phyloP scores from a whole-genome alignment of 108 stramenopile species.

The Epithemia pelagica region DNA sequence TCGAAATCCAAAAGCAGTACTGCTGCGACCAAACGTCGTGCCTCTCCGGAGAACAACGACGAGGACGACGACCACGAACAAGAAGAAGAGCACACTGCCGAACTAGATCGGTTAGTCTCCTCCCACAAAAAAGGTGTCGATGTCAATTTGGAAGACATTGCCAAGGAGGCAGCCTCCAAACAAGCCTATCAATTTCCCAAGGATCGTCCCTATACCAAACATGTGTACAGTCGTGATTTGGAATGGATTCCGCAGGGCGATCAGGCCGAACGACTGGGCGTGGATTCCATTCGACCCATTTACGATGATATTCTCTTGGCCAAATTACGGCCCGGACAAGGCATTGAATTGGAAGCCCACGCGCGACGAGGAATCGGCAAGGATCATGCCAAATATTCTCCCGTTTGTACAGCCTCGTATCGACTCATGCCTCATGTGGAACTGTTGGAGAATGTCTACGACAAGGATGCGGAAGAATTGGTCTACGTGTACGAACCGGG shows the following conservation, averaged over 20 bases:
- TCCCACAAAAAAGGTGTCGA: slow-evolving; percentile 1
- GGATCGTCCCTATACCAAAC: slow-evolving; percentile 71
- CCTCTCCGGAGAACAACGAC: slow-evolving; percentile 10
- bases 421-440: slow-evolving; percentile 75
- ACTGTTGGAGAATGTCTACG: slow-evolving; percentile 57
- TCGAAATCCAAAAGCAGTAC: slow-evolving; percentile 11
- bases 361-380: slow-evolving; percentile 84
- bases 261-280: slow-evolving; percentile 62
- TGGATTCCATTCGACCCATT: slow-evolving; percentile 45
- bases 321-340: slow-evolving; percentile 92
- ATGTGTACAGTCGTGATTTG: slow-evolving; percentile 72
- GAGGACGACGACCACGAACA: slow-evolving; percentile 18
- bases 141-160: slow-evolving; percentile 27
- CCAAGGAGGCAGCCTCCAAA: slow-evolving; percentile 27
- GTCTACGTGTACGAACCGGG: slow-evolving; percentile 85
- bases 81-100: slow-evolving; percentile 35
- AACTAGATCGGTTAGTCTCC: slow-evolving; percentile 31
- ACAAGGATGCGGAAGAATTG: slow-evolving; percentile 80
- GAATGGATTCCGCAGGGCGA: slow-evolving; percentile 92
- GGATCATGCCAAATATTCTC: slow-evolving; percentile 97
- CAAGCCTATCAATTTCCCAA: neutral
- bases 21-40: slow-evolving; percentile 3
- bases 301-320: slow-evolving; percentile 93
- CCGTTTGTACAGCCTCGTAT: slow-evolving; percentile 96
- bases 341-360: slow-evolving; percentile 88